Conservation (phyloP, 2,329 filamentous ascomycete genomes). For the Fusarium buharicum region DNA sequence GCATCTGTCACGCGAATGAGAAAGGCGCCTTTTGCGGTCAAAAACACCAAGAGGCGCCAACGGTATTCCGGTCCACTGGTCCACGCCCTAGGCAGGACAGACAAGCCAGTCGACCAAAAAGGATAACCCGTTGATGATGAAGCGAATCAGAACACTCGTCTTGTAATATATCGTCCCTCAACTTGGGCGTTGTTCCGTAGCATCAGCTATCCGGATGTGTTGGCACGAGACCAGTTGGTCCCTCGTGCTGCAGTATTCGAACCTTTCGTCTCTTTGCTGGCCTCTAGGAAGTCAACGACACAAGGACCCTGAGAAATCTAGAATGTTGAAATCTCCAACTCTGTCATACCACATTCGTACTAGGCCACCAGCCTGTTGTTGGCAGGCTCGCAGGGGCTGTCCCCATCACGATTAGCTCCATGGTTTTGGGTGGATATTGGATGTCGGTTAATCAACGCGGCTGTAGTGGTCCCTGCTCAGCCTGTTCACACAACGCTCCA, state of each 20-base stretch:
- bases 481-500: slow-evolving; percentile 13
- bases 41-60: slow-evolving; percentile 19
- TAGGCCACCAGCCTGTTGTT: slow-evolving; percentile 11
- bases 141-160: slow-evolving; percentile 11
- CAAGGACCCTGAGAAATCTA: slow-evolving; percentile 29
- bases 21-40: slow-evolving; percentile 35
- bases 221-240: neutral
- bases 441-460: slow-evolving; percentile 27
- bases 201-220: neutral
- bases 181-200: slow-evolving; percentile 1
- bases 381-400: slow-evolving; percentile 17
- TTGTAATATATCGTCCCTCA: slow-evolving; percentile 2
- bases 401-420: slow-evolving; percentile 33
- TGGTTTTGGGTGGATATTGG: slow-evolving; percentile 17
- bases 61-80: slow-evolving; percentile 19
- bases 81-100: slow-evolving; percentile 12
- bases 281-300: neutral
- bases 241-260: neutral
- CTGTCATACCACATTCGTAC: slow-evolving; percentile 30
- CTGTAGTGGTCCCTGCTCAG: slow-evolving; percentile 30
- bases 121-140: slow-evolving; percentile 4
- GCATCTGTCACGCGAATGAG: slow-evolving; percentile 27
- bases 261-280: neutral
- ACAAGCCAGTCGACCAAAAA: slow-evolving; percentile 9
- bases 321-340: slow-evolving; percentile 14